These are phyloP conservation scores for Leishmania gerbilli DNA, from an alignment of 208 protist genomes.

Conservation along the genomic window DNA sequence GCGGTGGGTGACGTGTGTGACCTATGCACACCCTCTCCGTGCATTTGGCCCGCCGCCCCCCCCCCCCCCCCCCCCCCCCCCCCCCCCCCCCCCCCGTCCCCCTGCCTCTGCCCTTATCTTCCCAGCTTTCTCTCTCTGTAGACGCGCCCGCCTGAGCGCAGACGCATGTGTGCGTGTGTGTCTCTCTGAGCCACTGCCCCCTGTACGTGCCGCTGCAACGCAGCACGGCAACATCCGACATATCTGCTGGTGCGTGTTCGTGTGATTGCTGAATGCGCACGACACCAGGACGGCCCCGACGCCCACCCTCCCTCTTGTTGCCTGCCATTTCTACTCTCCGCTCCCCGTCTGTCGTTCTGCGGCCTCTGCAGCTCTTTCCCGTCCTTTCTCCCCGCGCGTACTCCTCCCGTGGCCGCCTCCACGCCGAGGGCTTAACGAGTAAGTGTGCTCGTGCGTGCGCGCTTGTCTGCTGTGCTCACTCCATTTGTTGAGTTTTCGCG, in stretches of 20 bases:
- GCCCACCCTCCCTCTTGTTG: neutral
- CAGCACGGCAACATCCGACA: neutral
- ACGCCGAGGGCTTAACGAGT: neutral
- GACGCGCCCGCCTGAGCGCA: neutral
- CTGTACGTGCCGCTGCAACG: neutral
- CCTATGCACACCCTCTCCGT: neutral
- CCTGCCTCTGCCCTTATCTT: neutral
- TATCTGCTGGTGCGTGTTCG: neutral
- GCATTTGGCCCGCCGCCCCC: too few relatives aligned
- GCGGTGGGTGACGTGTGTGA: neutral
- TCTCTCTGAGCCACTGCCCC: neutral
- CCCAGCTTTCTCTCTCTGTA: neutral
- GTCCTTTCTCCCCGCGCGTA: constrained; percentile 1
- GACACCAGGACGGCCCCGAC: too few relatives aligned
- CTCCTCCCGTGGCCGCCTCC: neutral
- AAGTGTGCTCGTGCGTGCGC: neutral
- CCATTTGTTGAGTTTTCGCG: neutral
- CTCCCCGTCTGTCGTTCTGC: neutral
- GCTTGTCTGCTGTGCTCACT: neutral
- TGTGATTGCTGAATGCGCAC: neutral
- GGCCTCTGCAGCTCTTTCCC: constrained; percentile 11
- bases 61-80: too few relatives aligned
- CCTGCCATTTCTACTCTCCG: neutral
- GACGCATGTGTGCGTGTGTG: neutral
- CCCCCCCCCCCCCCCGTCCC: too few relatives aligned